phyloP scores from a whole-genome alignment of 2,329 filamentous ascomycete species.

The Bipolaris sorokiniana region DNA sequence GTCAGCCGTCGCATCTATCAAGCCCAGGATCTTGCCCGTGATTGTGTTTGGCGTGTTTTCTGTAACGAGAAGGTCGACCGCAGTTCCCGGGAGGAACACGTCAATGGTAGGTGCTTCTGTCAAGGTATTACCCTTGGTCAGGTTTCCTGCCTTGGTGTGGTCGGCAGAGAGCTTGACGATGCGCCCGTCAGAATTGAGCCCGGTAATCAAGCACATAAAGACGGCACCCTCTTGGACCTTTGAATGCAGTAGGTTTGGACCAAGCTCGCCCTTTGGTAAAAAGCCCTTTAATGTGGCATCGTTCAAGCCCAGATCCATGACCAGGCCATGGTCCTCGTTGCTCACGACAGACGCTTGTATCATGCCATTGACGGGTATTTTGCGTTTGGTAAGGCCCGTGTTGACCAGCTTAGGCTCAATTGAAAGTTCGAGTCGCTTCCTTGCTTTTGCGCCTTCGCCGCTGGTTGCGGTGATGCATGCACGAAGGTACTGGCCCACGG shows the following conservation, averaged over 20 bases:
- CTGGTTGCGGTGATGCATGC: conserved; percentile 80
- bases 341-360: conserved; percentile 88
- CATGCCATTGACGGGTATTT: conserved; percentile 75
- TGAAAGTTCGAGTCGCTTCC: conserved; percentile 85
- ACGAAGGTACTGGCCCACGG: conserved; percentile 84
- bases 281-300: conserved; percentile 76
- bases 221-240: conserved; percentile 82
- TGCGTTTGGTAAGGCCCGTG: conserved; percentile 71
- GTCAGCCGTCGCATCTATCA: conserved; percentile 89
- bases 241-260: conserved; percentile 66
- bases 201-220: conserved; percentile 80
- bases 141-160: conserved; percentile 70
- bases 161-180: conserved; percentile 85
- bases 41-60: conserved; percentile 78
- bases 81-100: conserved; percentile 89
- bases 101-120: conserved; percentile 84
- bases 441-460: conserved; percentile 71
- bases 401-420: conserved; percentile 82
- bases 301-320: conserved; percentile 87
- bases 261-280: conserved; percentile 82
- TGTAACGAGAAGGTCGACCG: conserved; percentile 81
- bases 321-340: conserved; percentile 92
- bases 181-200: conserved; percentile 77
- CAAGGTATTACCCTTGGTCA: conserved; percentile 69
- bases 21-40: conserved; percentile 87